These are phyloP conservation scores for Hysterangium stoloniferum DNA, from an alignment of 768 basidiomycete genomes.

Conservation along the genomic window DNA sequence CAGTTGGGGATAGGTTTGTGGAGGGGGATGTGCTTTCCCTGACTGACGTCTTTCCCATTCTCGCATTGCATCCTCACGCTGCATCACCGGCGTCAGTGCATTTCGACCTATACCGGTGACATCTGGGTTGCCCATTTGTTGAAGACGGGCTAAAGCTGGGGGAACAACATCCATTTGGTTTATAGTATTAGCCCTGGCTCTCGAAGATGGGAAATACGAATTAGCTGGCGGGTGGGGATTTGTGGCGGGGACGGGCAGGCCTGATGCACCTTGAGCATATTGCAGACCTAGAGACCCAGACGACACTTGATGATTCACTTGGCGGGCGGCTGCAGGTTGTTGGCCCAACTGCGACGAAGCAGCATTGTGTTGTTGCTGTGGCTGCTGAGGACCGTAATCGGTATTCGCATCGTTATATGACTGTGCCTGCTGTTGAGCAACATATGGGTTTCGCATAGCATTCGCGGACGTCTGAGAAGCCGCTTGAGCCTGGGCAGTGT, in stretches of 20 bases:
- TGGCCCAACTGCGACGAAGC: conserved; percentile 4
- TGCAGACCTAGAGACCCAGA: conserved; percentile 7
- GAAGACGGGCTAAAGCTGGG: conserved; percentile 82
- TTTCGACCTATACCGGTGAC: conserved; percentile 65
- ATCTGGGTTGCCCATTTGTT: conserved; percentile 78
- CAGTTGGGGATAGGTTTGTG: conserved; percentile 80
- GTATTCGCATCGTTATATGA: conserved; percentile 7
- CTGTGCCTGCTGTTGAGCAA: conserved; percentile 40
- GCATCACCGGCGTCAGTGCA: conserved; percentile 87
- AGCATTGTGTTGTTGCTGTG: conserved; percentile 14
- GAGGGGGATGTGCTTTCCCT: conserved; percentile 55
- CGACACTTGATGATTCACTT: conserved; percentile 9
- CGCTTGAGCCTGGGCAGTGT: conserved; percentile 78
- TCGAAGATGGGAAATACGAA: conserved; percentile 57
- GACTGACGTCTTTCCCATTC: conserved; percentile 93
- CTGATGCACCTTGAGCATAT: conserved; percentile 15
- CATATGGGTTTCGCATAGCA: conserved; percentile 74
- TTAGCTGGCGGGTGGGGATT: conserved; percentile 43
- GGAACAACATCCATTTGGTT: conserved; percentile 90
- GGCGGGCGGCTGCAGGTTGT: not conserved
- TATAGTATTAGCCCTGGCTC: conserved; percentile 86
- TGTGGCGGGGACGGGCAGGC: conserved; percentile 18
- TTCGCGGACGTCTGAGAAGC: conserved; percentile 64
- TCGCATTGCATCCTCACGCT: conserved; percentile 88
- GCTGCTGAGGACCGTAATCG: conserved; percentile 15